These are phyloP conservation scores for Dendrocalamus latiflorus DNA, from an alignment of 202 grass and related monocot species.

Conservation along the genomic window DNA sequence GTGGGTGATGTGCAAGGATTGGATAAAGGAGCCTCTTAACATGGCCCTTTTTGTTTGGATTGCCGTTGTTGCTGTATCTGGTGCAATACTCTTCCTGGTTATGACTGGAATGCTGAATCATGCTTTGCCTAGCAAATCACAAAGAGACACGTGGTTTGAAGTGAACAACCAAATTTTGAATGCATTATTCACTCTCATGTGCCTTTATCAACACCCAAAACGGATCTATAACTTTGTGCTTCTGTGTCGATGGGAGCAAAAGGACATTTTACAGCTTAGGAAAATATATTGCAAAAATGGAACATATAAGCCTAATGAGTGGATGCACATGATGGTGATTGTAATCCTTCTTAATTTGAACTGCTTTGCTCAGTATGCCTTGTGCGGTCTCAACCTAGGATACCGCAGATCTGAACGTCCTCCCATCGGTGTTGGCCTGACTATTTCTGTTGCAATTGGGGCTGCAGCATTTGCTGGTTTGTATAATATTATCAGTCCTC, in stretches of 20 bases:
- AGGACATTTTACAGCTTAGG: constrained; percentile 73
- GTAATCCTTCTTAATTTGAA: constrained; percentile 86
- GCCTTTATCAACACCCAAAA: constrained; percentile 90
- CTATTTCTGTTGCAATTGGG: constrained; percentile 76
- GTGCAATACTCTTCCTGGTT: constrained; percentile 95
- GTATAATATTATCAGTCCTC: constrained; percentile 90
- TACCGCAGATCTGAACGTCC: constrained; percentile 76
- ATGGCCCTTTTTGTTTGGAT: constrained; percentile 93
- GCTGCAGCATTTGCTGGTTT: constrained; percentile 78
- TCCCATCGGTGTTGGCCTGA: constrained; percentile 73
- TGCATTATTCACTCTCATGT: constrained; percentile 98
- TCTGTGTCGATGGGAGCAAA: constrained; percentile 58
- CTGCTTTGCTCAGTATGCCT: constrained; percentile 88
- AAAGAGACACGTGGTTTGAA: constrained; percentile 92
- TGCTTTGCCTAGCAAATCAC: constrained; percentile 64
- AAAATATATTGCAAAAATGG: constrained; percentile 94
- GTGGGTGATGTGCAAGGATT: constrained; percentile 65
- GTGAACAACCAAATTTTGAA: constrained; percentile 99
- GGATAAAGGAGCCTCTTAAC: constrained; percentile 91
- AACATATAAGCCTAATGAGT: constrained; percentile 86
- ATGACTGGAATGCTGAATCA: constrained; percentile 96
- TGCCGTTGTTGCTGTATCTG: constrained; percentile 70
- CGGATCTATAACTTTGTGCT: constrained; percentile 83
- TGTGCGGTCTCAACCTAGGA: constrained; percentile 88
- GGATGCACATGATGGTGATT: constrained; percentile 98